Base-by-base conservation (phyloP, 257 asterid species). In the Fraxinus americana region DNA sequence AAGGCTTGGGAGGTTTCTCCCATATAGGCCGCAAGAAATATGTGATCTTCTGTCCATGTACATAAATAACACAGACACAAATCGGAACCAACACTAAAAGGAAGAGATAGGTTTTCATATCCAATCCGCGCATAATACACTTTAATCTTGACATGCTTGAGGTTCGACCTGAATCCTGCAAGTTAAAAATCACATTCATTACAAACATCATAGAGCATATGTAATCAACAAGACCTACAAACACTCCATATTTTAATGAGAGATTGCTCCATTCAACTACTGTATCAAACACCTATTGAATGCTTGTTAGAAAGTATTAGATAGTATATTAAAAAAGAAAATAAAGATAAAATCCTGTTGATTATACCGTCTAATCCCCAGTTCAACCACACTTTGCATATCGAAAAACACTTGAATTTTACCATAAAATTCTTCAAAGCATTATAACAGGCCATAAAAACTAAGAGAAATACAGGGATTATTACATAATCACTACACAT, bases 1-100 rank as follows among this genome's bases (percentile, higher is more conserved):
- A 92, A 36, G 94, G 91, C 81, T 92, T 86, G 3, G 96, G 97
- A 2, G 97, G 96, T 21, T 89, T 78, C 70, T 92, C 97, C 97
- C 97, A 92, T 6, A 92, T 75, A 2, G 97, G 97, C 61, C 97
- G 86, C 71, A 92, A 75, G 68, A 92, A 92, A 89, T 91, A 92
- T 8, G 97, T 88, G 82, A 92, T 88, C 86, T 91, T 91, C 81
- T 91, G 97, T 52, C 97, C 97, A 13, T 92, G 97, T 2, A 87
- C 84, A 36, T 91, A 92, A 52, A 89, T 80, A 52, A 82, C 52
- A 75, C 81, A 86, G 70, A 91, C 80, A 16, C 85, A 81, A 5
- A 92, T 83, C 1, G 97, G 96, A 63, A 91, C 78, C 75, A 92
- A 77, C 78, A 92, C 72, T 73, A 92, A 79, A 13, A 91, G 88